Evolutionary conservation across 2,329 filamentous ascomycete genomes (phyloP).

Genomic region (Hirsutella rhossiliensis): DNA sequence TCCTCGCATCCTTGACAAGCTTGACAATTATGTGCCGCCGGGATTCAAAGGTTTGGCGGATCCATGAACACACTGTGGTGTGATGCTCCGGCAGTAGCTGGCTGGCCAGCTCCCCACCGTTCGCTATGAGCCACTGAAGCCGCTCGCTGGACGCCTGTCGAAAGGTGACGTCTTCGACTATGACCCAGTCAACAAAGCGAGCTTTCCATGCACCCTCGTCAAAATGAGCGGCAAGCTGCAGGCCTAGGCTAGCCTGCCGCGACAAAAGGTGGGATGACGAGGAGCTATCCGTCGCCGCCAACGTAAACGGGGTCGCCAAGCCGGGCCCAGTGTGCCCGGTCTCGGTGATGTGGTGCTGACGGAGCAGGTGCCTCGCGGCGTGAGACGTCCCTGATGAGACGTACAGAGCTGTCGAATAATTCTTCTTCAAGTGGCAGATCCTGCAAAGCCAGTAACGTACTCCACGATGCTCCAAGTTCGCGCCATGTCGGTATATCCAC

Average conservation of each 20-base stretch:
- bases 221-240: background rate
- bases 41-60: conserved; percentile 2
- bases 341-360: conserved; percentile 2
- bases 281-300: background rate
- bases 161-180: conserved; percentile 1
- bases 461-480: too few relatives aligned
- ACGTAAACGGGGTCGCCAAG: background rate
- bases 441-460: too few relatives aligned
- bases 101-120: background rate
- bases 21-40: background rate
- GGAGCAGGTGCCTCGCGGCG: too few relatives aligned
- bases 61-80: conserved; percentile 1
- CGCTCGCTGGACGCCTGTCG: background rate
- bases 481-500: too few relatives aligned
- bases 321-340: conserved; percentile 3
- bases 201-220: background rate
- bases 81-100: conserved; percentile 1
- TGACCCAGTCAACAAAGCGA: conserved; percentile 1
- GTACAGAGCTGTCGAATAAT: background rate
- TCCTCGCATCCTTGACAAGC: background rate
- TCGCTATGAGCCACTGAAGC: background rate
- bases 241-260: background rate
- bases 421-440: background rate
- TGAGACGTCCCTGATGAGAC: too few relatives aligned
- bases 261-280: conserved; percentile 1